Conservation (phyloP, 2,329 filamentous ascomycete genomes). For the Peltaster fructicola region DNA sequence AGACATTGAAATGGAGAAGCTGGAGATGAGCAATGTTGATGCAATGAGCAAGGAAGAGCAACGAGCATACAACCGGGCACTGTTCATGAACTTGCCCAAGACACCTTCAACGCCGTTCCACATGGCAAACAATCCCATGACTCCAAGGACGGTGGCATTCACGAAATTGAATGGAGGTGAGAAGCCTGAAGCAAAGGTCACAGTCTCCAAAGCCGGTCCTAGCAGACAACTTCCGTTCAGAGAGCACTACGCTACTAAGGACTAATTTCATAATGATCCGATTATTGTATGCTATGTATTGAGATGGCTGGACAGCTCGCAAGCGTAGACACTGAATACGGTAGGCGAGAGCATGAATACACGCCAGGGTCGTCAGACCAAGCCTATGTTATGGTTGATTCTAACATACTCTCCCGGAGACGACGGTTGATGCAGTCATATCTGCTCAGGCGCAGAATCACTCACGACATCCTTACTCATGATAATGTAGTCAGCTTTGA, state of each 20-base stretch:
- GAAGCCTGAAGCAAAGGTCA: constrained; percentile 3
- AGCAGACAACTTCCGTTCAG: constrained; percentile 13
- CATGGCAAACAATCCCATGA: constrained; percentile 27
- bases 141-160: constrained; percentile 52
- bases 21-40: constrained; percentile 27
- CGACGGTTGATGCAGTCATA: too few relatives aligned
- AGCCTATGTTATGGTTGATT: too few relatives aligned
- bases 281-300: too few relatives aligned
- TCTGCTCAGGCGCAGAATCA: too few relatives aligned
- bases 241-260: constrained; percentile 14
- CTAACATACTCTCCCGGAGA: too few relatives aligned
- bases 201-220: constrained; percentile 4
- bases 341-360: too few relatives aligned
- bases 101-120: constrained; percentile 29
- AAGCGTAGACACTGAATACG: too few relatives aligned
- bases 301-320: too few relatives aligned
- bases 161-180: constrained; percentile 31
- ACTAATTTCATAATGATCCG: too few relatives aligned
- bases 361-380: too few relatives aligned
- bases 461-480: constrained; percentile 31
- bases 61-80: constrained; percentile 38
- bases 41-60: constrained; percentile 27
- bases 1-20: constrained; percentile 34
- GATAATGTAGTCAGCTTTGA: constrained; percentile 35
- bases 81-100: constrained; percentile 20